Evolutionary conservation across 495 filamentous ascomycete species (phyloP).

Genomic region (Aspergillus hancockii): DNA sequence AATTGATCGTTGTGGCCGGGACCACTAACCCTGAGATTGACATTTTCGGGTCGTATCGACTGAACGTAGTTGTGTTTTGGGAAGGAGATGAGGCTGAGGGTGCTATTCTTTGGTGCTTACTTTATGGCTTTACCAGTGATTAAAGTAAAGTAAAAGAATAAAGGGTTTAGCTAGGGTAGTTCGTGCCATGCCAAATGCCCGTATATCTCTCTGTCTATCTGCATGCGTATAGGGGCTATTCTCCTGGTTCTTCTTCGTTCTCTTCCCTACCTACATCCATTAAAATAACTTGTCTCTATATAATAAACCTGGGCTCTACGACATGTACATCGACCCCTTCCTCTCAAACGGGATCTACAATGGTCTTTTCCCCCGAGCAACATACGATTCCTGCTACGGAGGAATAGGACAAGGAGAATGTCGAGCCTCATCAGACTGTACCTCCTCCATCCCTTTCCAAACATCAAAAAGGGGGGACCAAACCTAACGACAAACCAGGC

Average conservation of each 20-base stretch:
- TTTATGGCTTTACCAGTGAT: not conserved
- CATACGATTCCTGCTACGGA: not conserved
- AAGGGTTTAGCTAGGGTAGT: not conserved
- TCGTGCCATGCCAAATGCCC: not conserved
- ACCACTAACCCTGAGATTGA: not conserved
- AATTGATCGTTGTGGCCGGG: not conserved
- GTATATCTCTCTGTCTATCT: not conserved
- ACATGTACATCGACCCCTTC: not conserved
- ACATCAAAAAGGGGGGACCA: no score
- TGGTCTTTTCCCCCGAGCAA: slow-evolving; percentile 2
- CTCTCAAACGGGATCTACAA: not conserved
- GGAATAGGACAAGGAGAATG: slow-evolving; percentile 9
- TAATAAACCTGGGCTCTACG: not conserved
- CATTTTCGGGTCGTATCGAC: not conserved
- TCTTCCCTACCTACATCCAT: not conserved
- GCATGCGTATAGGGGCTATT: not conserved
- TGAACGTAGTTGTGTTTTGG: not conserved
- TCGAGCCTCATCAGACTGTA: slow-evolving; percentile 1
- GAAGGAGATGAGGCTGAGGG: not conserved
- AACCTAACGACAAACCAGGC: not conserved
- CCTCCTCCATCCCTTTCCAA: not conserved
- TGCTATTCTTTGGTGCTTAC: not conserved
- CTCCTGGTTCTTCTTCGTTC: not conserved
- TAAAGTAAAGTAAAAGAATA: no score
- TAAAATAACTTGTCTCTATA: not conserved